Conservation (phyloP, 176 grass and related monocot genomes). For the Echinochloa phyllopogon region DNA sequence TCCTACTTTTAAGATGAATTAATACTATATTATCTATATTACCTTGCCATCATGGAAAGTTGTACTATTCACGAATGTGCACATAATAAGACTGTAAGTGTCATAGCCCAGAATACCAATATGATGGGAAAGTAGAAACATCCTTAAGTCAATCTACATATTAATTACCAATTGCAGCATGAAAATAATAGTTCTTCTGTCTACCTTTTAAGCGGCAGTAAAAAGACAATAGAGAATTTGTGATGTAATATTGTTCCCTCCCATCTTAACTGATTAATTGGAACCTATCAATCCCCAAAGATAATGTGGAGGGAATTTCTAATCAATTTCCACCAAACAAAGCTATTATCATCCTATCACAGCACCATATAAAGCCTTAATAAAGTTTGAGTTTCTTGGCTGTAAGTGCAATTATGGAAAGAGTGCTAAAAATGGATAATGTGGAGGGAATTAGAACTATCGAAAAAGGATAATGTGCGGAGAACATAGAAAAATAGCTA, state of each 20-base stretch:
- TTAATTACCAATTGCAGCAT: not conserved
- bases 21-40: conserved; percentile 9
- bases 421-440: not conserved
- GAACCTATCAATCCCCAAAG: not conserved
- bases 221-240: not conserved
- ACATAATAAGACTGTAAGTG: not conserved
- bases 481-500: not conserved
- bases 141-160: not conserved
- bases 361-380: not conserved
- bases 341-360: not conserved
- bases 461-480: not conserved
- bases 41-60: not conserved
- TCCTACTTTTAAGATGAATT: not conserved
- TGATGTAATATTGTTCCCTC: not conserved
- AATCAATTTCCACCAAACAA: not conserved
- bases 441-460: not conserved
- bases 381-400: not conserved
- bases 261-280: not conserved
- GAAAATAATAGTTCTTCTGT: not conserved
- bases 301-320: no score
- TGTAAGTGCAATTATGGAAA: not conserved
- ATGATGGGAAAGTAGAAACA: conserved; percentile 1
- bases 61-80: not conserved
- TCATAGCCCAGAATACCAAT: not conserved
- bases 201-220: not conserved